Evolutionary conservation across 768 basidiomycete species (phyloP).

Genomic region (Suillus brevipes): DNA sequence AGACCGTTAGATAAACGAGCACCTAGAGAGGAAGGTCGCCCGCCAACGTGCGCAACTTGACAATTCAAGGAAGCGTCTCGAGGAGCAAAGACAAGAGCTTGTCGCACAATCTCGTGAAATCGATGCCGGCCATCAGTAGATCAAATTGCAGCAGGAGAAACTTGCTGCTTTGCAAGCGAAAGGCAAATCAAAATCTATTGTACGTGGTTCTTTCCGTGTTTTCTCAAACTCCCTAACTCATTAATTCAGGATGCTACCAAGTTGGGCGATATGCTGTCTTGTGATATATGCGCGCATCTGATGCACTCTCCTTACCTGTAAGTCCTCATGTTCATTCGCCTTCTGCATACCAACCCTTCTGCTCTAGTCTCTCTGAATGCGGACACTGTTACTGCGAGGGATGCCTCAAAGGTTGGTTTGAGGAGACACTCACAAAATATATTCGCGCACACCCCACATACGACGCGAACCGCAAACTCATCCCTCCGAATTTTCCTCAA

Average conservation of each 20-base stretch:
- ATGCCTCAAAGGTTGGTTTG: conserved; percentile 60
- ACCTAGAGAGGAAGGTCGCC: background rate
- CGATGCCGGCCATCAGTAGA: background rate
- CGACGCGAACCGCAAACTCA: conserved; percentile 30
- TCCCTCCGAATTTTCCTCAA: conserved; percentile 19
- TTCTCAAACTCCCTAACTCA: background rate
- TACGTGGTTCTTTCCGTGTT: background rate
- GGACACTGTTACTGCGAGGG: conserved; percentile 69
- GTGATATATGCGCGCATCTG: conserved; percentile 62
- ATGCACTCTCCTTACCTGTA: conserved; percentile 73
- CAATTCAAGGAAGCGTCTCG: conserved; percentile 13
- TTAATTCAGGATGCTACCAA: conserved; percentile 38
- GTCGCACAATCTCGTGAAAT: background rate
- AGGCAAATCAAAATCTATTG: background rate
- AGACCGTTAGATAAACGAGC: background rate
- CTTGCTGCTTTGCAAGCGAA: background rate
- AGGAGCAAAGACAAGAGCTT: conserved; percentile 15
- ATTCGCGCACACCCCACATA: conserved; percentile 47
- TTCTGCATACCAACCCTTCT: conserved; percentile 5
- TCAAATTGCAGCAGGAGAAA: background rate
- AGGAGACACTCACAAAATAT: conserved; percentile 49
- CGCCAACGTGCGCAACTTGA: conserved; percentile 22
- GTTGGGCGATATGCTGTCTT: conserved; percentile 56
- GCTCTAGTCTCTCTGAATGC: conserved; percentile 56
- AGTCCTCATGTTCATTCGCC: conserved; percentile 23